Evolutionary conservation across 1,139 yeast species (phyloP), one percentile per base, ranked within the genome.

Genomic region (Groenewaldozyma auringiensis): DNA sequence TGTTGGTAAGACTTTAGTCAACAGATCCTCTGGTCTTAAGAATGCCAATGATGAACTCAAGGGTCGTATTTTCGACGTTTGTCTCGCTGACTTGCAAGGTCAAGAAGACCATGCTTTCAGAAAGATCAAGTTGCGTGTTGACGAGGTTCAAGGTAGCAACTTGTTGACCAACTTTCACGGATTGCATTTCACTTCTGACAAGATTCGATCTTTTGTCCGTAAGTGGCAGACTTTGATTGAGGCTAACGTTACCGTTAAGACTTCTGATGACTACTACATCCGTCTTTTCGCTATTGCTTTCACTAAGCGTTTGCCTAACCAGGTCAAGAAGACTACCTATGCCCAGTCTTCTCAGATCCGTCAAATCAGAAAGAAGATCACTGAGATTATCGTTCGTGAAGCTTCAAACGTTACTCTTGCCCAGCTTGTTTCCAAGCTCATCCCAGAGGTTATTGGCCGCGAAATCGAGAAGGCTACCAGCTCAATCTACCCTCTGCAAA

Each of bases 101-200:
- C 83, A 87, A 64, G 95, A 85, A 75, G 94, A 85, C 75, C 88
- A 84, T 77, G 80, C 94, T 57, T 81, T 80, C 83, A 85, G 88
- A 77, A 83, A 84, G 75, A 75, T 85, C 67, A 82, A 81, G 74
- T 81, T 85, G 72, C 83, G 94, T 74, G 88, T 84, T 63, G 95
- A 85, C 64, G 95, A 85, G 73, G 92, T 85, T 62, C 94, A 85
- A 75, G 94, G 94, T 72, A 82, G 83, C 78, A 83, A 83, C 80
- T 76, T 84, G 68, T 77, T 85, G 70, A 85, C 95, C 76, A 85
- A 85, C 87, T 85, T 85, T 87, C 94, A 85, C 79, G 95, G 94
- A 66, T 73, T 84, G 74, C 88, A 83, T 76, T 83, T 84, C 79
- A 84, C 94, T 65, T 78, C 88, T 58, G 94, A 85, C 77, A 85